phyloP scores from a whole-genome alignment of 345 rosid species.

The Corchorus capsularis region DNA sequence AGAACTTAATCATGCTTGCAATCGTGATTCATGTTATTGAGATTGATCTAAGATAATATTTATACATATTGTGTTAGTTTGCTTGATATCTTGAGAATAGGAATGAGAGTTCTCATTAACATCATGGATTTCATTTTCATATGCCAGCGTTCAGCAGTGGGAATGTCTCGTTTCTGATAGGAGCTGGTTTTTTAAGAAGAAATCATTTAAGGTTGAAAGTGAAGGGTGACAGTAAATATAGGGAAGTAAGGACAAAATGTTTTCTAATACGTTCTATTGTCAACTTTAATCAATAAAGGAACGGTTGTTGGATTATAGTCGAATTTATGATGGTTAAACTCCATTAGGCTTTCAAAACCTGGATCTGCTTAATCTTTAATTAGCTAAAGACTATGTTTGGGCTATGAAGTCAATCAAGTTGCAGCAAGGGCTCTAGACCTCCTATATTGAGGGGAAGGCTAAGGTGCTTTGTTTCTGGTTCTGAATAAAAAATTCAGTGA shows the following conservation, averaged over 20 bases:
- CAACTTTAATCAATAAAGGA: background rate
- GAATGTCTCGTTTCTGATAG: background rate
- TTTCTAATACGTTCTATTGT: background rate
- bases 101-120: background rate
- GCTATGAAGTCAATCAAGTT: background rate
- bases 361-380: background rate
- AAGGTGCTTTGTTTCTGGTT: background rate
- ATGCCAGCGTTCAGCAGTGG: background rate
- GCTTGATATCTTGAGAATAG: slow-evolving; percentile 9
- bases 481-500: background rate
- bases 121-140: background rate
- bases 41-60: slow-evolving; percentile 2
- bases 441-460: background rate
- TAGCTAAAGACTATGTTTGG: background rate
- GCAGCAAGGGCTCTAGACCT: background rate
- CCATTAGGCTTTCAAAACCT: background rate
- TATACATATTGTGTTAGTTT: background rate
- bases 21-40: background rate
- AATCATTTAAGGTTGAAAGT: background rate
- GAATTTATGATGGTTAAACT: background rate
- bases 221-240: background rate
- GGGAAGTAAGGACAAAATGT: background rate
- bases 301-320: background rate
- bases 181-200: background rate
- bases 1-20: background rate